Evolutionary conservation across 2,329 filamentous ascomycete genomes (phyloP).

Genomic region (Ceratocystis destructans): DNA sequence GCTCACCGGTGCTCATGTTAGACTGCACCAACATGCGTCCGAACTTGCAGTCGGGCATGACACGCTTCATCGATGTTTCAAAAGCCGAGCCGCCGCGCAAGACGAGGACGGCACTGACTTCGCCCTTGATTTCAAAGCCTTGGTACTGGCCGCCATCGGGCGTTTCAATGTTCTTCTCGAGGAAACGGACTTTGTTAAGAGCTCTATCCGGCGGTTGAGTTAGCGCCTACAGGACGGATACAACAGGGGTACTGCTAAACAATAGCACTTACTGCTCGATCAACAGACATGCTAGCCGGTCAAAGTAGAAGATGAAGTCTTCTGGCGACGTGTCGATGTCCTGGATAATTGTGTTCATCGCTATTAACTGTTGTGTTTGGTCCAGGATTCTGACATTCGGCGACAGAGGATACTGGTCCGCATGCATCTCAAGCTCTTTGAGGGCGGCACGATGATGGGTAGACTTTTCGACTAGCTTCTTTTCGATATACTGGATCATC

Average conservation of each 20-base stretch:
- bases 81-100: slow-evolving; percentile 80
- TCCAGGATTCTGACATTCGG: slow-evolving; percentile 59
- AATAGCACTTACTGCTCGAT: slow-evolving; percentile 57
- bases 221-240: slow-evolving; percentile 39
- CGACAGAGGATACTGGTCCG: slow-evolving; percentile 58
- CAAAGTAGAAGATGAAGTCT: slow-evolving; percentile 96
- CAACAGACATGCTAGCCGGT: slow-evolving; percentile 70
- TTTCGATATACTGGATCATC: slow-evolving; percentile 86
- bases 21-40: slow-evolving; percentile 86
- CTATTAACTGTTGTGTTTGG: slow-evolving; percentile 65
- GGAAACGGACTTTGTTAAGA: slow-evolving; percentile 62
- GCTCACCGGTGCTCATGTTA: slow-evolving; percentile 70
- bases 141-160: slow-evolving; percentile 55
- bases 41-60: slow-evolving; percentile 83
- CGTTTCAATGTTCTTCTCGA: slow-evolving; percentile 50
- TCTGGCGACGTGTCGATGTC: slow-evolving; percentile 65
- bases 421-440: slow-evolving; percentile 57
- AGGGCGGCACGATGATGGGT: slow-evolving; percentile 67
- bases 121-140: slow-evolving; percentile 57
- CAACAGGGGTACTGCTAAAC: slow-evolving; percentile 41
- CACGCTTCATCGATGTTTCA: slow-evolving; percentile 74
- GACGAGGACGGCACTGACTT: slow-evolving; percentile 74
- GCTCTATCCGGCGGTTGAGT: slow-evolving; percentile 38
- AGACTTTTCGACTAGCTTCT: slow-evolving; percentile 76
- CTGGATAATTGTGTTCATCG: slow-evolving; percentile 84